Base-by-base conservation (phyloP, 1,284 basidiomycete genomes). In the Boletus semigastroideus region DNA sequence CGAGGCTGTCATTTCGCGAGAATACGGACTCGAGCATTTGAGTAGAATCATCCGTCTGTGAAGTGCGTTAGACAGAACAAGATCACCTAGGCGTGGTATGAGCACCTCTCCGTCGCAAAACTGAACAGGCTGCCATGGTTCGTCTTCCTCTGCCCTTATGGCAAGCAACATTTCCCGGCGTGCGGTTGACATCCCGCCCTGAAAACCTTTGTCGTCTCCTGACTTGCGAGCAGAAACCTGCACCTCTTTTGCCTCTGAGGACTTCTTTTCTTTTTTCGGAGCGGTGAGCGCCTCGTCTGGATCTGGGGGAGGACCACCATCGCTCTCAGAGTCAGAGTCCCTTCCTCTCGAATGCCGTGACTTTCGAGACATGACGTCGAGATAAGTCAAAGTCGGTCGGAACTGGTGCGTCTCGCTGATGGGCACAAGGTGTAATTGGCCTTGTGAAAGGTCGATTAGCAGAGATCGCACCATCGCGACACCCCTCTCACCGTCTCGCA, bases 231-330 rank as follows among this genome's bases (percentile, higher is more conserved):
- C 82, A 20, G 86, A 79, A 16, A 90, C 84, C 59, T 89, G 86
- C 12, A 91, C 83, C 64, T 92, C 90, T 62, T 78, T 86, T 19
- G 79, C 76, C 52, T 87, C 85, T 11, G 68, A 56, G 0, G 73
- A 52, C 60, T 74, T 80, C 61, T 74, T 78, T 59, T 83, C 84
- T 62, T 82, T 81, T 63, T 86, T 87, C 57, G 81, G 79, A 5
- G 69, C 59, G 8, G 65, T 60, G 16, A 75, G 69, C 7, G 76
- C 77, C 48, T 90, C 88, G 58, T 90, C 88, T 20, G 87, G 88
- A 61, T 91, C 88, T 37, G 80, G 85, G 34, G 87, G 88, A 27
- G 87, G 86, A 0, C 83, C 88, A 52, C 89, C 86, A 52, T 90
- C 87, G 6, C 83, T 85, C 34, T 90, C 87, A 11, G 83, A 84